phyloP scores from a whole-genome alignment of 139 green algal species.

The Haematococcus lacustris region DNA sequence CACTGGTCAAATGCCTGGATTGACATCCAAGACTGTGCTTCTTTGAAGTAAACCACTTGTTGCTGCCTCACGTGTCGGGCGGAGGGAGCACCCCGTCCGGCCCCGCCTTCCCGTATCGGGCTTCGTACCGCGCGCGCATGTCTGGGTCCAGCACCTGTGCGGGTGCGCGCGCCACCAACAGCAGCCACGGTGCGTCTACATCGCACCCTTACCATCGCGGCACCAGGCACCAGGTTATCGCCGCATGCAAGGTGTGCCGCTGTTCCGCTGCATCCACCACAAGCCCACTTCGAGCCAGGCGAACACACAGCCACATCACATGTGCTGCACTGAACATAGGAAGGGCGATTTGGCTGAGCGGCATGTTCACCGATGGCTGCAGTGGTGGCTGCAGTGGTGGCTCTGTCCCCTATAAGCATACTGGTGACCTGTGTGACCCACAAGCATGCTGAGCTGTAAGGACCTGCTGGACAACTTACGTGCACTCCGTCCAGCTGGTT shows the following conservation, averaged over 20 bases:
- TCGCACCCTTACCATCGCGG: no score
- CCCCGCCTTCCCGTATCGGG: neutral
- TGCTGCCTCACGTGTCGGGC: no score
- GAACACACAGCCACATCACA: neutral
- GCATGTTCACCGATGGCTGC: no score
- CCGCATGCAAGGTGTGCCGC: neutral
- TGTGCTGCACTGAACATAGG: neutral
- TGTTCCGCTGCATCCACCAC: neutral
- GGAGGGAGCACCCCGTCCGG: conserved; percentile 5
- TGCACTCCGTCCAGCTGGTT: conserved; percentile 61
- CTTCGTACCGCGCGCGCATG: conserved; percentile 3
- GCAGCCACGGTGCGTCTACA: neutral
- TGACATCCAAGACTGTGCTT: no score
- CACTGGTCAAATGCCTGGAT: no score
- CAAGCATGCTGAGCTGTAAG: neutral
- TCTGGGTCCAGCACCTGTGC: conserved; percentile 7
- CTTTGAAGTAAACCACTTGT: no score
- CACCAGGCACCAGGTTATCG: neutral
- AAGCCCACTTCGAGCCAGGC: neutral
- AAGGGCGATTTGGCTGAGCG: no score
- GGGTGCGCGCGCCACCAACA: neutral
- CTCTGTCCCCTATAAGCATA: no score
- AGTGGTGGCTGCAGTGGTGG: no score
- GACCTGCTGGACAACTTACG: neutral
- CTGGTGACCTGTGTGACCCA: no score